Conservation (phyloP, 352 stramenopile species). For the Phytopythium delawarense region DNA sequence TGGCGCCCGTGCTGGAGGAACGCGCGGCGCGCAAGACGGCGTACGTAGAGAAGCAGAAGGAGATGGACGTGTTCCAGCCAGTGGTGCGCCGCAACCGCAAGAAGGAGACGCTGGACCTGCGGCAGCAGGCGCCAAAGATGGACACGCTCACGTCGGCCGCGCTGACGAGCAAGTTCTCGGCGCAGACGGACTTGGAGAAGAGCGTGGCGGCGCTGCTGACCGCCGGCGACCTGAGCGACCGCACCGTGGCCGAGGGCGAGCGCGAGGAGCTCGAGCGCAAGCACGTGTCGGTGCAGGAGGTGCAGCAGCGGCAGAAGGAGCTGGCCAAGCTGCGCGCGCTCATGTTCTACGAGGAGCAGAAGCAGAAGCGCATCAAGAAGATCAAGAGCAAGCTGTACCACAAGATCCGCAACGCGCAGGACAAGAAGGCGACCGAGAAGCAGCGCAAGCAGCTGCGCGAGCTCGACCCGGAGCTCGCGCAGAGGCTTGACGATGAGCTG, state of each 20-base stretch:
- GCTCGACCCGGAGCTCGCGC: slow-evolving; percentile 69
- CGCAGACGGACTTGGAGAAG: slow-evolving; percentile 89
- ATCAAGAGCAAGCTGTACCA: slow-evolving; percentile 99
- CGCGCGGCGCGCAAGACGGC: slow-evolving; percentile 85
- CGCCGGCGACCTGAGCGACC: slow-evolving; percentile 55
- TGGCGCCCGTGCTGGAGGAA: slow-evolving; percentile 81
- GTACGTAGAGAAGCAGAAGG: slow-evolving; percentile 86
- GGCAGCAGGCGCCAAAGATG: slow-evolving; percentile 79
- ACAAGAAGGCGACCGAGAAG: slow-evolving; percentile 83
- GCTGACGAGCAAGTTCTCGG: slow-evolving; percentile 91
- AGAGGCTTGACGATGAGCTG: slow-evolving; percentile 76
- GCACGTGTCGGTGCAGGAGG: slow-evolving; percentile 70
- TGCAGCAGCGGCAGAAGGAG: slow-evolving; percentile 86
- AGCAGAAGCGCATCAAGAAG: slow-evolving; percentile 97
- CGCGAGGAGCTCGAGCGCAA: slow-evolving; percentile 70
- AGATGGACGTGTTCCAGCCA: slow-evolving; percentile 88
- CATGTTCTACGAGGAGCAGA: slow-evolving; percentile 99
- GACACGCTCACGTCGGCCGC: slow-evolving; percentile 79
- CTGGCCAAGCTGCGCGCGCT: slow-evolving; percentile 95
- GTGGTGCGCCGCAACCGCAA: slow-evolving; percentile 91
- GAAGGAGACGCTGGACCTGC: slow-evolving; percentile 94
- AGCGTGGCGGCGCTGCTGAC: slow-evolving; percentile 66
- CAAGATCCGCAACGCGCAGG: slow-evolving; percentile 95
- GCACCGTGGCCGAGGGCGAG: slow-evolving; percentile 59
- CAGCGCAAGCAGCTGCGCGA: slow-evolving; percentile 78